Evolutionary conservation across 352 stramenopile species (phyloP), one percentile per base, ranked within the genome.

Genomic region (Pythium chondricola): DNA sequence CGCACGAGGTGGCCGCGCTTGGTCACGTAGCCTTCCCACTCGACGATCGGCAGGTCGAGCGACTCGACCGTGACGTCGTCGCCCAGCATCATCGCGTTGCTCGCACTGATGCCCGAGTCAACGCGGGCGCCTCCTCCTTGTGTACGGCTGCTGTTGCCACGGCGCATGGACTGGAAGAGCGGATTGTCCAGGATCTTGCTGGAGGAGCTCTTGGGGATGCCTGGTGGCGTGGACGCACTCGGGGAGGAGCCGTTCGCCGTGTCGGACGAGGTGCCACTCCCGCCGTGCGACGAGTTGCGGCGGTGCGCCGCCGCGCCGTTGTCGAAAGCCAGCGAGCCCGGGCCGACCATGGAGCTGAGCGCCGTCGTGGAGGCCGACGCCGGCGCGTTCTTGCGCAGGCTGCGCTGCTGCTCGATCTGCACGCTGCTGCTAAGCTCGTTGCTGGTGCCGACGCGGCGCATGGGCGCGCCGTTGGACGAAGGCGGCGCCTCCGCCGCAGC

Each of bases 21-120:
- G n/a, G 79, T 90, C n/a, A 92, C 83, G 53, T 93, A 95, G 31
- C 83, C 83, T 63, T 95, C 83, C 83, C 83, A 95, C 54, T 95
- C 83, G 25, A 91, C 77, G 20, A 88, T 89, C 18, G 83, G 83
- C 42, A 94, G 61, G 48, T 94, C 83, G 9, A 94, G 62, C 49
- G 76, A 88, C 63, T 94, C 83, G 17, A 94, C 69, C 0, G 33
- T 43, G 20, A 83, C 67, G 40, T 91, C 78, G 10, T 83, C 73
- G 22, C 58, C 62, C 41, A 56, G 31, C 56, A 49, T 53, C 22
- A 50, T 55, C 29, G 39, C 46, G 41, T 52, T 50, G 35, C 37
- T 52, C 17, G 25, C 16, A 33, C 26, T 45, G 43, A 16, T 32
- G 32, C 48, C 46, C 36, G 60, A 52, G 20, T 60, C 54, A 26